Conservation (phyloP, 1,139 yeast genomes). For the Geotrichum aggregatum region DNA sequence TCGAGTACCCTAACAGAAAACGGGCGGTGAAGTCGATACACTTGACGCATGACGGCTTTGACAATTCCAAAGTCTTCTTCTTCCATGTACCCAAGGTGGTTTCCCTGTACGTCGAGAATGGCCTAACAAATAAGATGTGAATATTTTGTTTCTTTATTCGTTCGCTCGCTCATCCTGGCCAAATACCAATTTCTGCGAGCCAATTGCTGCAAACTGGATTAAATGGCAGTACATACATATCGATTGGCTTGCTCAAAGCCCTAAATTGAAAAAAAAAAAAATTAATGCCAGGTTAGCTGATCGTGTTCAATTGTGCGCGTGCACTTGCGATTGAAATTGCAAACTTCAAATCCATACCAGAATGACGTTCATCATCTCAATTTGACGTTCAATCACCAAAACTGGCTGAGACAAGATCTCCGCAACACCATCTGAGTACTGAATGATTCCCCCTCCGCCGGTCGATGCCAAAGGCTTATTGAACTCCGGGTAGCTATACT, state of each 20-base stretch:
- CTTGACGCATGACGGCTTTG: slow-evolving; percentile 71
- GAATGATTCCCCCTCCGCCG: slow-evolving; percentile 36
- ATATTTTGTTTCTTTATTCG: too few relatives aligned
- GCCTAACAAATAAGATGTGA: too few relatives aligned
- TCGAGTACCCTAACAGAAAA: slow-evolving; percentile 79
- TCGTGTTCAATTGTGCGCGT: too few relatives aligned
- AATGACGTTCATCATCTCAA: slow-evolving; percentile 81
- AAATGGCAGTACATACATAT: slow-evolving; percentile 46
- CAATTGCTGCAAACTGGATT: neutral
- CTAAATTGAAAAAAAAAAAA: neutral
- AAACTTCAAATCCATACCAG: slow-evolving; percentile 34
- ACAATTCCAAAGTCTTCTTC: slow-evolving; percentile 72
- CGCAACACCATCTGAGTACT: slow-evolving; percentile 53
- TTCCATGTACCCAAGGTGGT: slow-evolving; percentile 71
- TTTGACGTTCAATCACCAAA: slow-evolving; percentile 76
- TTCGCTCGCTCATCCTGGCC: too few relatives aligned
- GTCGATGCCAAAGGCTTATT: slow-evolving; percentile 1
- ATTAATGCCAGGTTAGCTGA: too few relatives aligned
- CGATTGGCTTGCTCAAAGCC: slow-evolving; percentile 90
- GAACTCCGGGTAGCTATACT: slow-evolving; percentile 16
- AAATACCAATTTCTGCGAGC: neutral
- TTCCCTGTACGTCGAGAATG: slow-evolving; percentile 69
- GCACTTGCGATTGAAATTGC: too few relatives aligned
- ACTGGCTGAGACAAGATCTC: slow-evolving; percentile 70
- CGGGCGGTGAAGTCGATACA: slow-evolving; percentile 79